phyloP scores from a whole-genome alignment of 305 asterid species.

The Fraxinus sp. region DNA sequence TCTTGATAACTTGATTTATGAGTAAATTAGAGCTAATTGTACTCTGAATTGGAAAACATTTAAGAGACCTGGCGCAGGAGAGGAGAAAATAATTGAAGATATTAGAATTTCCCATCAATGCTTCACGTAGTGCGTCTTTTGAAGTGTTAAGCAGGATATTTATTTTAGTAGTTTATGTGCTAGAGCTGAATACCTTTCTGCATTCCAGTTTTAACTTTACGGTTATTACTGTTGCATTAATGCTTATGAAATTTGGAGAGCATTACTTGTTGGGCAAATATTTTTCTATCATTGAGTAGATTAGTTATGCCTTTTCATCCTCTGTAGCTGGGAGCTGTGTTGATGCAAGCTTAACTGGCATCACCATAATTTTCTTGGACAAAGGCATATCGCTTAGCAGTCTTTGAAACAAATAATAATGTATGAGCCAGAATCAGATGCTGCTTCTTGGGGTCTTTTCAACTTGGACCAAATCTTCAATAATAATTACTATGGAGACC shows the following conservation, averaged over 20 bases:
- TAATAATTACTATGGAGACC: constrained; percentile 70
- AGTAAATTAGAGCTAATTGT: background rate
- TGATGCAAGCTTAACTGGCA: constrained; percentile 19
- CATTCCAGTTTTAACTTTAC: background rate
- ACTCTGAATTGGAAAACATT: background rate
- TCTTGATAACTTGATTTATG: background rate
- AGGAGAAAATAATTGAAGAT: background rate
- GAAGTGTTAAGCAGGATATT: constrained; percentile 2
- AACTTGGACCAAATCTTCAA: constrained; percentile 65
- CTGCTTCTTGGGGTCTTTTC: constrained; percentile 58
- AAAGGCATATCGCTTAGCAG: constrained; percentile 26
- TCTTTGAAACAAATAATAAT: constrained; percentile 36
- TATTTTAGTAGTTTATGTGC: background rate
- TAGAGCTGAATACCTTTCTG: background rate
- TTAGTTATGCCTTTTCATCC: constrained; percentile 12
- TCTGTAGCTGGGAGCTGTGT: constrained; percentile 17
- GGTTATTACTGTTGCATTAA: background rate
- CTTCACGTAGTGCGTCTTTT: background rate
- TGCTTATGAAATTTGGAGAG: constrained; percentile 19
- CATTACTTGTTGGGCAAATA: constrained; percentile 8
- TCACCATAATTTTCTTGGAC: constrained; percentile 23
- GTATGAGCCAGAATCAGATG: constrained; percentile 73
- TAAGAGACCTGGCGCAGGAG: background rate
- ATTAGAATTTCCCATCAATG: background rate
- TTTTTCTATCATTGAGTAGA: constrained; percentile 1